phyloP scores from a whole-genome alignment of 108 stramenopile genomes.

The Parietichytrium sp. region DNA sequence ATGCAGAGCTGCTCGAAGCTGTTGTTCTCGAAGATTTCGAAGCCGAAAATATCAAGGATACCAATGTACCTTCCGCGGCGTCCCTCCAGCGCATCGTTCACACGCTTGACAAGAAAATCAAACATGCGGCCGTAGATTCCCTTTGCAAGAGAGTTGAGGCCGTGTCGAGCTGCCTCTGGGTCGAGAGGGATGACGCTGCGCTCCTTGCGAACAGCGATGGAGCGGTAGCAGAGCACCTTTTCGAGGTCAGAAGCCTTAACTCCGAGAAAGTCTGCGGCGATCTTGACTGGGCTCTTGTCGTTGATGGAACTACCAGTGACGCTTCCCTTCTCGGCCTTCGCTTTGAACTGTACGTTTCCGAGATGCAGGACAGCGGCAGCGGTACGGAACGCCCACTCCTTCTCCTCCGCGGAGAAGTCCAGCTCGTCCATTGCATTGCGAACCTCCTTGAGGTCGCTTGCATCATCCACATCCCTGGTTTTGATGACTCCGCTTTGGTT shows the following conservation, averaged over 20 bases:
- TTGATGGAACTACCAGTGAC: slow-evolving; percentile 63
- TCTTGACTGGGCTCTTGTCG: slow-evolving; percentile 59
- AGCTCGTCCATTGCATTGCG: slow-evolving; percentile 38
- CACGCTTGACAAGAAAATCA: slow-evolving; percentile 81
- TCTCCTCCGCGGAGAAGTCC: slow-evolving; percentile 41
- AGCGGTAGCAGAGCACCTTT: slow-evolving; percentile 72
- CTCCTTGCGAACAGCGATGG: slow-evolving; percentile 72
- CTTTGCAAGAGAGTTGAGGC: slow-evolving; percentile 91
- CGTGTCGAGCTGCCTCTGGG: slow-evolving; percentile 75
- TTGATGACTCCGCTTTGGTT: slow-evolving; percentile 44
- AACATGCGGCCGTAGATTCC: slow-evolving; percentile 89
- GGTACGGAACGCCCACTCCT: slow-evolving; percentile 62
- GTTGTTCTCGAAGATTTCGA: slow-evolving; percentile 84
- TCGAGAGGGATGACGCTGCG: slow-evolving; percentile 72
- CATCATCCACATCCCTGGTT: slow-evolving; percentile 37
- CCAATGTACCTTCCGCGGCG: slow-evolving; percentile 69
- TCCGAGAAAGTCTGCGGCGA: slow-evolving; percentile 74
- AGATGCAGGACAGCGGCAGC: slow-evolving; percentile 78
- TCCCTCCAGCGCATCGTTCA: slow-evolving; percentile 80
- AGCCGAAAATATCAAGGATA: slow-evolving; percentile 94
- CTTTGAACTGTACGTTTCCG: slow-evolving; percentile 78
- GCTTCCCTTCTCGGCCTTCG: slow-evolving; percentile 45
- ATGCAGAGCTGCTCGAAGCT: slow-evolving; percentile 89
- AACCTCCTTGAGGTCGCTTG: slow-evolving; percentile 39
- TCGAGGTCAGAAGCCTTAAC: slow-evolving; percentile 60